Conservation (phyloP, 2,329 filamentous ascomycete species). For the Pyrenochaeta sp. region DNA sequence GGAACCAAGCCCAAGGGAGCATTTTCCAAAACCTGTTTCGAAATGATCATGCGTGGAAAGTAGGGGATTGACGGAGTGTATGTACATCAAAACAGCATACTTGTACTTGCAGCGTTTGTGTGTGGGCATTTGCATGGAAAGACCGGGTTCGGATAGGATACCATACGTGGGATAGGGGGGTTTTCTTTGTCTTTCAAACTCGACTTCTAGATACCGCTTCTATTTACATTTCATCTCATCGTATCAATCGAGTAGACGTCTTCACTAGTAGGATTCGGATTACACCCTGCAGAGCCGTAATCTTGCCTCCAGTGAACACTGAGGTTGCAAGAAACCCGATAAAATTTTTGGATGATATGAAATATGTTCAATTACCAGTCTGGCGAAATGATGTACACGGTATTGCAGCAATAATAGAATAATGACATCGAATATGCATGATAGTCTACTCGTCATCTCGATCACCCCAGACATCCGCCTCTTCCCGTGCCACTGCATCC, state of each 20-base stretch:
- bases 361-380: too few species aligned
- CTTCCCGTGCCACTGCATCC: constrained; percentile 46
- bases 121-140: constrained; percentile 27
- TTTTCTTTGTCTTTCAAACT: too few species aligned
- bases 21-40: neutral
- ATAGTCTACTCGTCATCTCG: constrained; percentile 28
- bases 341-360: too few species aligned
- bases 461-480: constrained; percentile 48
- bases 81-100: constrained; percentile 20
- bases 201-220: too few species aligned
- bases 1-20: neutral
- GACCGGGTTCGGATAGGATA: neutral
- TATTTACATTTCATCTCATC: too few species aligned
- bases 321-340: too few species aligned
- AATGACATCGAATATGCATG: neutral
- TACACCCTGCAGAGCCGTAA: neutral
- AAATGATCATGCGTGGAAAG: constrained; percentile 1
- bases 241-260: too few species aligned
- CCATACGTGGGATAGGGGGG: too few species aligned
- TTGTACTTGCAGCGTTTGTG: constrained; percentile 25
- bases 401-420: too few species aligned
- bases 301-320: too few species aligned
- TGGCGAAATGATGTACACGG: too few species aligned
- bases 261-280: neutral
- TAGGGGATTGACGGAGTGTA: constrained; percentile 1